These are phyloP conservation scores for Aureobasidium zeae DNA, from an alignment of 2,329 filamentous ascomycete species.

Conservation along the genomic window DNA sequence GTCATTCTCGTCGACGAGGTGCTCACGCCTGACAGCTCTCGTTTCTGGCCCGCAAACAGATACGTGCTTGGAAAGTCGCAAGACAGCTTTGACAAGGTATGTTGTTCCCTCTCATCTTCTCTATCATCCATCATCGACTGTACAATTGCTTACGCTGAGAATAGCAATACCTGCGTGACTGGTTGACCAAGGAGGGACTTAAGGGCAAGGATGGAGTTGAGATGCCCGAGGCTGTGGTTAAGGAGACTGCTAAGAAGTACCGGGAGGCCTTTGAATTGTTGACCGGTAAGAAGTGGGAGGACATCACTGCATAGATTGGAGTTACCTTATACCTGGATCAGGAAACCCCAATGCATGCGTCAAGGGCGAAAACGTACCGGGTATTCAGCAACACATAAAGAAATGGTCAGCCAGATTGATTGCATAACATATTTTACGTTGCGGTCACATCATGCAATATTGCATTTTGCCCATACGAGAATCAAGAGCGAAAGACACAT, in stretches of 20 bases:
- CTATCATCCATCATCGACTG: too few species aligned
- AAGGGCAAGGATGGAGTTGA: constrained; percentile 65
- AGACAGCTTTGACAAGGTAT: constrained; percentile 71
- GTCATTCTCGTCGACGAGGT: constrained; percentile 77
- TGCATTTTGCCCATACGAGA: neutral
- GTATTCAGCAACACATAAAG: too few species aligned
- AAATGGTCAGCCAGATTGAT: constrained; percentile 1
- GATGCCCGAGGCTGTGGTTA: constrained; percentile 63
- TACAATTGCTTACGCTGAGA: constrained; percentile 4
- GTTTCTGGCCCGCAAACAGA: constrained; percentile 72
- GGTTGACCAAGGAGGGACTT: constrained; percentile 62
- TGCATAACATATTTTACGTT: too few species aligned
- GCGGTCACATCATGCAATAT: too few species aligned
- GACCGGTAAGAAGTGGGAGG: constrained; percentile 46
- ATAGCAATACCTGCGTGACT: constrained; percentile 58
- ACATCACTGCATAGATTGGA: too few species aligned
- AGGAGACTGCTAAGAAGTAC: constrained; percentile 63
- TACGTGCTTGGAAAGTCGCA: constrained; percentile 68
- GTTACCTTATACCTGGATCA: too few species aligned
- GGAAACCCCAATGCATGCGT: too few species aligned
- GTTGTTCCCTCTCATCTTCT: too few species aligned
- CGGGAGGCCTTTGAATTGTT: constrained; percentile 64
- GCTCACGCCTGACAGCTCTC: constrained; percentile 63
- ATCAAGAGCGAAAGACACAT: neutral
- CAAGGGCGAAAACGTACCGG: too few species aligned